phyloP scores from a whole-genome alignment of 2,329 filamentous ascomycete genomes.

The Cordyceps cateniannulata region DNA sequence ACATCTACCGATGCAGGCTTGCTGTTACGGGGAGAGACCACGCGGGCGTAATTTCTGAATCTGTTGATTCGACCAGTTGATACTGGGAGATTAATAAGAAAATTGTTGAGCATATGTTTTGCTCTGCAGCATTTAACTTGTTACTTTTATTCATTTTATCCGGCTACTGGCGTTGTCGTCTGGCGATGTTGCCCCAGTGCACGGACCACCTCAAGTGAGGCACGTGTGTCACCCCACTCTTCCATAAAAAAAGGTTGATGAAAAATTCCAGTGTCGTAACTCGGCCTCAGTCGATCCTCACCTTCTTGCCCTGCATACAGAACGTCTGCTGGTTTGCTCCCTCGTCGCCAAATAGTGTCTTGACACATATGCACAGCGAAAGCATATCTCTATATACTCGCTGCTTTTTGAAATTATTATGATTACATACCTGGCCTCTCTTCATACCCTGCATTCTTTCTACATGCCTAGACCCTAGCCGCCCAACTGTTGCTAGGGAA shows the following conservation, averaged over 20 bases:
- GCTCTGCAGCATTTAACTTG: too few relatives aligned
- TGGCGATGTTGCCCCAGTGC: neutral
- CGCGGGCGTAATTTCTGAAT: too few relatives aligned
- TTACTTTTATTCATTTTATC: too few relatives aligned
- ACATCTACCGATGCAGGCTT: too few relatives aligned
- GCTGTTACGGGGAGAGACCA: too few relatives aligned
- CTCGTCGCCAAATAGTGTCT: neutral
- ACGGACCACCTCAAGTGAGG: conserved; percentile 13
- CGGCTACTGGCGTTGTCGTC: neutral
- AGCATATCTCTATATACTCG: neutral
- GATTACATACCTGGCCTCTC: conserved; percentile 6
- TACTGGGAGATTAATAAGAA: too few relatives aligned
- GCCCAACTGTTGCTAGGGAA: conserved; percentile 9
- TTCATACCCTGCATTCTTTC: neutral
- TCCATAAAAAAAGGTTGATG: conserved; percentile 16
- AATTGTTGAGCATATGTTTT: too few relatives aligned
- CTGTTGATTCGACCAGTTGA: too few relatives aligned
- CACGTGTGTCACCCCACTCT: conserved; percentile 26
- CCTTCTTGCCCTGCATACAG: neutral
- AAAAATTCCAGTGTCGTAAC: neutral
- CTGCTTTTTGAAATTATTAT: neutral
- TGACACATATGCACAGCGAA: neutral
- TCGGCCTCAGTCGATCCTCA: neutral
- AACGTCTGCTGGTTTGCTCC: neutral
- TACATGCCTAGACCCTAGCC: conserved; percentile 13